Conservation (phyloP, 1,284 basidiomycete genomes). For the Taiwanofungus camphoratus region DNA sequence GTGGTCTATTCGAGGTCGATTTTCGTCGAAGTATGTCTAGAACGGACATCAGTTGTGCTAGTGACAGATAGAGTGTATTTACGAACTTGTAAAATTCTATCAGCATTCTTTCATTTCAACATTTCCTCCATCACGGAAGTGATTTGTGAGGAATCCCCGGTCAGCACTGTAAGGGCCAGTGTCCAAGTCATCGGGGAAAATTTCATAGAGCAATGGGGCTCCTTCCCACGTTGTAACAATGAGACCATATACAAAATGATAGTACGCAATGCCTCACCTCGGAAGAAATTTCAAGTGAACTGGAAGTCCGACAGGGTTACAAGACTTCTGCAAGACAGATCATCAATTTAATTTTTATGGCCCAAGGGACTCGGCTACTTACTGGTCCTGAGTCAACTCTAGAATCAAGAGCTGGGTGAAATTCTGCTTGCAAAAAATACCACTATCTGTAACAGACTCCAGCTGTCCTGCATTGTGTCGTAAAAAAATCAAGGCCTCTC, state of each 20-base stretch:
- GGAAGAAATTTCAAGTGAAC: slow-evolving; percentile 48
- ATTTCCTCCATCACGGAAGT: slow-evolving; percentile 46
- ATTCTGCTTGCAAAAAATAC: slow-evolving; percentile 39
- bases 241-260: not conserved
- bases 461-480: slow-evolving; percentile 33
- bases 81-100: slow-evolving; percentile 40
- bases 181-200: slow-evolving; percentile 41
- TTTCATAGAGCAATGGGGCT: not conserved
- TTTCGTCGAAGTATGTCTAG: slow-evolving; percentile 47
- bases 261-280: slow-evolving; percentile 27
- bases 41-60: not conserved
- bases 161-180: slow-evolving; percentile 38
- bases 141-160: slow-evolving; percentile 27
- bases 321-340: slow-evolving; percentile 27
- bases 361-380: slow-evolving; percentile 9
- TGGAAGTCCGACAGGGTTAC: slow-evolving; percentile 36
- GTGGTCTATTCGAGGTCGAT: slow-evolving; percentile 44
- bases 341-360: not conserved
- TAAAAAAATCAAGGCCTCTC: slow-evolving; percentile 36
- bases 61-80: not conserved
- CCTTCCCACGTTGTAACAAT: not conserved
- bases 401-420: slow-evolving; percentile 49
- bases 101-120: slow-evolving; percentile 39
- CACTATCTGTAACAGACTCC: slow-evolving; percentile 37
- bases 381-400: slow-evolving; percentile 42